Evolutionary conservation across 352 stramenopile genomes (phyloP), one percentile per base, ranked within the genome.

Genomic region (Phytophthora hybrid): DNA sequence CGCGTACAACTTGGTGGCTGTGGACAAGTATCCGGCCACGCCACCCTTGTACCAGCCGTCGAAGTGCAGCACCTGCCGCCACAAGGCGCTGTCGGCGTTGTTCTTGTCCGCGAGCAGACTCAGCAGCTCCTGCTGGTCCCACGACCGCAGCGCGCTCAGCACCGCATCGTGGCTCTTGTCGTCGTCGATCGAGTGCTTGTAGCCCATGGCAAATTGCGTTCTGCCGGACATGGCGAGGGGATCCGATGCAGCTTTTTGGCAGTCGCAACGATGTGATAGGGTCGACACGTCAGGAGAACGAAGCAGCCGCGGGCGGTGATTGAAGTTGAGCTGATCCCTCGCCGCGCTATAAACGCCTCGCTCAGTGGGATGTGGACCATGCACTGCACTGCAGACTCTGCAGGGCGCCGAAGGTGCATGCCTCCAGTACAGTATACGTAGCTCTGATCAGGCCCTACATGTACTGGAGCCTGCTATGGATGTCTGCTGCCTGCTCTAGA

Each of bases 21-120:
- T 87, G 44, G 63, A 55, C 29, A 93, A 31, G 47, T 93, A 93
- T 34, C 70, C 71, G 59, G 82, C 83, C 34, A 93, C 55, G 31
- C 87, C 87, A 31, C 85, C 83, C 23, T 84, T 82, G 71, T 92
- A 93, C 86, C 84, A 92, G 19, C 56, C 47, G 56, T 90, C 82
- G 55, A 93, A 92, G 65, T 87, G 84, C 71, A 83, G 63, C 13
- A 93, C 61, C 44, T 93, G 86, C 3, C 65, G 44, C 67, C 62
- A 76, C 56, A 92, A 59, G 2, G 67, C n/a, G 23, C 64, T 65
- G 53, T 63, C 52, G 16, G 59, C 6, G 1, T 41, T 13, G 34
- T 41, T 13, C 18, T 65, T 39, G 14, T 56, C 58, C 8, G 57
- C 21, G 3, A 92, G 63, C 47, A 73, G 57, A 1, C 69, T 34